Evolutionary conservation across 331 rosid genomes (phyloP), one percentile per base, ranked within the genome.

Genomic region (Spiraea crenata): DNA sequence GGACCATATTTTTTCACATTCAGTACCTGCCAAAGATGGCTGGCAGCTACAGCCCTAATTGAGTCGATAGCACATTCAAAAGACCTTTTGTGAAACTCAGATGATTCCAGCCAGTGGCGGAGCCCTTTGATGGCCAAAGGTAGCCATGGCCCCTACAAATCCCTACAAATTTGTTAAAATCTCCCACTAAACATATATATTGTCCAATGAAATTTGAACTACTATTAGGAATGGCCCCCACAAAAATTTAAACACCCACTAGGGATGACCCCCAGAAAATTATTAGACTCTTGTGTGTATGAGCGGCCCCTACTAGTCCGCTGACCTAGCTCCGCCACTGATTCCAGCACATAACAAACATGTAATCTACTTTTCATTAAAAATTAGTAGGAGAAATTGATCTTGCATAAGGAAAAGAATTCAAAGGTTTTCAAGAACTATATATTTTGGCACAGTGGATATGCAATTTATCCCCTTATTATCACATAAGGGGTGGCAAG

Each of bases 1-100:
- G 69, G 61, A 74, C 74, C 64, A 83, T 72, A 61, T 52, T 34
- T 48, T 25, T 46, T 67, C 61, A 75, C 70, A 46, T 40, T 77
- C 75, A 67, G 63, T 63, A 95, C 99, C 99, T 95, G 96, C 99
- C 99, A 95, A 80, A 95, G 99, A 84, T 86, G 99, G 78, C 96
- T 87, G 67, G 97, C 97, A 13, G 99, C 99, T 59, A 89, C 78
- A 72, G 91, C 88, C 67, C 96, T 88, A 74, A 89, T 85, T 62
- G 97, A 91, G 82, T 91, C 96, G 39, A 91, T 88, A 60, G 97
- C 90, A 78, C 80, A 82, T 76, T 91, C 99, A 76, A 95, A 95
- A 75, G 97, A 87, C 78, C 96, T 86, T 87, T 85, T 95, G 82
- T 87, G 97, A 77, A 91, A 89, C 77, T 91, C 99, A n/a, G n/a